These are phyloP conservation scores for Cordyceps fumosorosea DNA, from an alignment of 2,329 filamentous ascomycete genomes.

Conservation along the genomic window DNA sequence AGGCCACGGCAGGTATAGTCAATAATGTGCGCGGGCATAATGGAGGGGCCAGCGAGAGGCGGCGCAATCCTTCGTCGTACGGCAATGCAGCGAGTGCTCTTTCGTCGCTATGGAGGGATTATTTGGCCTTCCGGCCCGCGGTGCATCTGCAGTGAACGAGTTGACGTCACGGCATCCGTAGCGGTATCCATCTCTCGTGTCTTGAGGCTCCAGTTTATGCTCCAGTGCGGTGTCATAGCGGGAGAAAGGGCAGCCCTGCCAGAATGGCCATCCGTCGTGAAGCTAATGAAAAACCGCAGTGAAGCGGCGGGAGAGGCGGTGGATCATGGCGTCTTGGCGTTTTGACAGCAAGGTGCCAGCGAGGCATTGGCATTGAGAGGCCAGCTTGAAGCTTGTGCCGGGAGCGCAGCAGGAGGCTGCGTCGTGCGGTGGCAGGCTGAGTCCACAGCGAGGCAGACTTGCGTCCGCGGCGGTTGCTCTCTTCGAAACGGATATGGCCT, in stretches of 20 bases:
- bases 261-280: neutral
- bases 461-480: neutral
- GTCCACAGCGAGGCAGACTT: neutral
- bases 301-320: neutral
- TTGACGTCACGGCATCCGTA: conserved; percentile 12
- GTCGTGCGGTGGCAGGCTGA: neutral
- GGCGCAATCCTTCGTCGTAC: neutral
- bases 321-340: conserved; percentile 9
- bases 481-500: neutral
- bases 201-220: conserved; percentile 10
- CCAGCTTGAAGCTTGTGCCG: neutral
- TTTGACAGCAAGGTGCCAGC: neutral
- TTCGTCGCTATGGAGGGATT: neutral
- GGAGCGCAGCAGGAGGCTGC: neutral
- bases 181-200: conserved; percentile 7
- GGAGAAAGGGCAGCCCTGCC: conserved; percentile 4
- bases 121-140: neutral
- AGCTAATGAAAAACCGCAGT: neutral
- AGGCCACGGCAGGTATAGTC: neutral
- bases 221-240: conserved; percentile 10
- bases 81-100: neutral
- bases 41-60: neutral
- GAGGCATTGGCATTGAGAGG: neutral
- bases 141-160: neutral
- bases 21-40: conserved; percentile 3